phyloP scores from a whole-genome alignment of 2,329 filamentous ascomycete species.

The Phialocephala subalpina region DNA sequence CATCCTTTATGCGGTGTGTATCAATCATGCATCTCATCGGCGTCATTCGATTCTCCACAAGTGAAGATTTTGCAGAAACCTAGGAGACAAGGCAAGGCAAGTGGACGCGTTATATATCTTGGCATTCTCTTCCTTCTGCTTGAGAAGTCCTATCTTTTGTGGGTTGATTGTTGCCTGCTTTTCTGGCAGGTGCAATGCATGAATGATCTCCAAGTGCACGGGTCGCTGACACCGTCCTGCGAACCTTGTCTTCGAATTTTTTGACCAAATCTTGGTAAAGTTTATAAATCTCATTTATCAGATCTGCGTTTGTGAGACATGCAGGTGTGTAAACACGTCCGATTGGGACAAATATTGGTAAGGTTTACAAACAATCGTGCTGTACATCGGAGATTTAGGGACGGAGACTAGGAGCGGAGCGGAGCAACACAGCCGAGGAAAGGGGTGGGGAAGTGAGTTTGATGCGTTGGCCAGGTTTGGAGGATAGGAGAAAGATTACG shows the following conservation, averaged over 20 bases:
- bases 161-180: background rate
- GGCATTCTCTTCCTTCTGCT: too few species aligned
- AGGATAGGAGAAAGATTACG: background rate
- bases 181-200: too few species aligned
- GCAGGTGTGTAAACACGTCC: too few species aligned
- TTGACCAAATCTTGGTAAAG: background rate
- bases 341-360: background rate
- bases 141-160: conserved; percentile 1
- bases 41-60: too few species aligned
- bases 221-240: too few species aligned
- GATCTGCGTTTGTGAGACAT: too few species aligned
- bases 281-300: too few species aligned
- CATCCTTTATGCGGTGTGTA: too few species aligned
- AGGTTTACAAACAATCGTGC: background rate
- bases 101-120: background rate
- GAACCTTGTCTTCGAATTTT: background rate
- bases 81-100: background rate
- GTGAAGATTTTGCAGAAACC: too few species aligned
- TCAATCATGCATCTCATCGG: too few species aligned
- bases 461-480: background rate
- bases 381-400: background rate
- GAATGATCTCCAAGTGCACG: too few species aligned
- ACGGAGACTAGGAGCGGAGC: background rate
- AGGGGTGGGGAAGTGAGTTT: conserved; percentile 5
- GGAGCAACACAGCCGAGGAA: too few species aligned